phyloP scores from a whole-genome alignment of 441 rosid species.

The Syzygium malaccense region DNA sequence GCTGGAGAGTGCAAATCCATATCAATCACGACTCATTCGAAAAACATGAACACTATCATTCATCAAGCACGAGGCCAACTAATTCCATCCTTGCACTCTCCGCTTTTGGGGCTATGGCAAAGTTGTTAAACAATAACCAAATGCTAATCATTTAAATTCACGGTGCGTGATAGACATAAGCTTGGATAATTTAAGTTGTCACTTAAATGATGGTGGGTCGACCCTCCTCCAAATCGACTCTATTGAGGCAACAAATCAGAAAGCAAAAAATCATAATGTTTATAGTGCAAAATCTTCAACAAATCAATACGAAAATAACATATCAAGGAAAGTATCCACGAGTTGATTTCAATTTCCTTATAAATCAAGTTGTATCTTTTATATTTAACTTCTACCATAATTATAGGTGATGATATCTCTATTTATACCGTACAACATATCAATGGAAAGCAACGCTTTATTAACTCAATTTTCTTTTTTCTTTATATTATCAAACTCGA shows the following conservation, averaged over 20 bases:
- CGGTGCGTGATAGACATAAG: neutral
- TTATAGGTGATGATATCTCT: too few relatives aligned
- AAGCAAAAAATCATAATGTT: too few relatives aligned
- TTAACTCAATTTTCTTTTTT: too few relatives aligned
- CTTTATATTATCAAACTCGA: neutral
- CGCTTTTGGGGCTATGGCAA: rapidly evolving
- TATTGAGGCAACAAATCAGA: too few relatives aligned
- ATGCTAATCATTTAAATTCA: neutral
- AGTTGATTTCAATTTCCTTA: too few relatives aligned
- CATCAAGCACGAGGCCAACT: neutral
- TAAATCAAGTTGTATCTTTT: too few relatives aligned
- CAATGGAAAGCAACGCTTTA: too few relatives aligned
- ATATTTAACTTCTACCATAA: too few relatives aligned
- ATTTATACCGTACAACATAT: too few relatives aligned
- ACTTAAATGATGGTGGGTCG: neutral
- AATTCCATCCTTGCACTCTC: neutral
- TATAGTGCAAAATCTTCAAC: too few relatives aligned
- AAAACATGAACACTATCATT: neutral
- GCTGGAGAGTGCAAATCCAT: neutral
- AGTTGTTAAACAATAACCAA: neutral
- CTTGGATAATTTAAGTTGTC: rapidly evolving
- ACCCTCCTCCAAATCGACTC: neutral
- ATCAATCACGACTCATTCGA: neutral
- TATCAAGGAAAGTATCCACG: too few relatives aligned
- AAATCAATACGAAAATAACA: too few relatives aligned